Evolutionary conservation across 306 rosid species (phyloP), one percentile per base, ranked within the genome.

Genomic region (Inga laurina): DNA sequence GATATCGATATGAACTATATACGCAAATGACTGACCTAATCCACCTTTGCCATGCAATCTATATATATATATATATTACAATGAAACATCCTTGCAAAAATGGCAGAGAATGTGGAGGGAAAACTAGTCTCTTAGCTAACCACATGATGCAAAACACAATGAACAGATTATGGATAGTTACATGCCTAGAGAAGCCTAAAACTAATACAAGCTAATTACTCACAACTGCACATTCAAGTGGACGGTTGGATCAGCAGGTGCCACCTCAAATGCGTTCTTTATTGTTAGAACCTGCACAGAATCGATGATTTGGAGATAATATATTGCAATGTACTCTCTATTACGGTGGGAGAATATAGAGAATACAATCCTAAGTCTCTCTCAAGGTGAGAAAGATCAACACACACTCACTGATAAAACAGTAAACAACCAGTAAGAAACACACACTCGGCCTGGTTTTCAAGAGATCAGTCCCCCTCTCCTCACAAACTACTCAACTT

Each of bases 231-330:
- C 91, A 87, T 88, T 92, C 74, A 96, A 87, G 92, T 96, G 98
- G 11, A 96, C 97, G 69, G 99, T 92, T 44, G 98, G 98, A 85
- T 96, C 98, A 48, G 98, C 94, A 32, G 97, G 99, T 73, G 99
- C 90, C 49, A 43, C 78, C 89, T 86, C 92, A 85, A 91, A 90
- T 77, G 94, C 97, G 76, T 46, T 76, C 86, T 91, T 87, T 52
- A 92, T 27, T 32, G 34, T 32, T 32, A 32, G 34, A 32, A 32
- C 34, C 3, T 32, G 34, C 34, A 32, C 2, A 32, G 34, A 32
- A 32, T 32, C 34, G 34, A 32, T 32, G 34, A 32, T 32, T 32
- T 32, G 34, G 34, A 32, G 34, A 32, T 32, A 32, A 32, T 32
- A 32, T 32, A 32, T 32, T 32, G 34, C 2, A 32, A 32, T 32